phyloP scores from a whole-genome alignment of 225 moss, liverwort and hornwort species.

The Ulota crispa region DNA sequence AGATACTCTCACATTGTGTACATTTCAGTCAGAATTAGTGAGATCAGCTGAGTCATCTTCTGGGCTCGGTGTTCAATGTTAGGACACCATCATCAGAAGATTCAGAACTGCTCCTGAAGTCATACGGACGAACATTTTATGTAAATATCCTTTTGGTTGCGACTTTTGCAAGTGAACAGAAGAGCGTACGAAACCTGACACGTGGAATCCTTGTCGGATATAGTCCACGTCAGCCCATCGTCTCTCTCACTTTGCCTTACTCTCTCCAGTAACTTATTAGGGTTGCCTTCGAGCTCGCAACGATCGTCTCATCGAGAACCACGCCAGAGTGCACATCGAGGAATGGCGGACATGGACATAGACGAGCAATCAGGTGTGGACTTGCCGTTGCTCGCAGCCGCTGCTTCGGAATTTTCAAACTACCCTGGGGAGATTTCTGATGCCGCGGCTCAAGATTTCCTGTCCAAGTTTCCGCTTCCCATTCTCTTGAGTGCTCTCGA shows the following conservation, averaged over 20 bases:
- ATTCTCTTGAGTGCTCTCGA: conserved; percentile 55
- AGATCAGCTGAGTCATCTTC: no score
- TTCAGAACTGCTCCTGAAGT: no score
- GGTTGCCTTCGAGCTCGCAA: background rate
- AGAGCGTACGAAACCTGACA: background rate
- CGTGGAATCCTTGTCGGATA: background rate
- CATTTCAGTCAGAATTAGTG: no score
- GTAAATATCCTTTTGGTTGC: background rate
- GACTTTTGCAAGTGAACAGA: background rate
- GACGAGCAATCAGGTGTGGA: conserved; percentile 50
- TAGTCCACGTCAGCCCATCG: conserved; percentile 8
- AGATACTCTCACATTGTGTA: no score
- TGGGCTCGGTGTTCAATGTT: no score
- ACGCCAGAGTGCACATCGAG: background rate
- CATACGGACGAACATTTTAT: no score
- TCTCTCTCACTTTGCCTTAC: background rate
- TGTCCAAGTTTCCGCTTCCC: conserved; percentile 67
- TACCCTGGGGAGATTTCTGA: conserved; percentile 64
- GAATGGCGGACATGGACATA: conserved; percentile 60
- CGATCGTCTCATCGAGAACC: background rate
- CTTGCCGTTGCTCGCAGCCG: conserved; percentile 57
- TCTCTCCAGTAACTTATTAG: background rate
- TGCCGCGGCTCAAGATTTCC: conserved; percentile 47
- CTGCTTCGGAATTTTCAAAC: conserved; percentile 66
- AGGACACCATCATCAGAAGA: no score